A percentile compares a stretch with the other conserved stretches of the same genome.
These are phyloP conservation scores for Perkinsus chesapeaki DNA, from an alignment of 169 alveolate genomes.

Conservation along the genomic window DNA sequence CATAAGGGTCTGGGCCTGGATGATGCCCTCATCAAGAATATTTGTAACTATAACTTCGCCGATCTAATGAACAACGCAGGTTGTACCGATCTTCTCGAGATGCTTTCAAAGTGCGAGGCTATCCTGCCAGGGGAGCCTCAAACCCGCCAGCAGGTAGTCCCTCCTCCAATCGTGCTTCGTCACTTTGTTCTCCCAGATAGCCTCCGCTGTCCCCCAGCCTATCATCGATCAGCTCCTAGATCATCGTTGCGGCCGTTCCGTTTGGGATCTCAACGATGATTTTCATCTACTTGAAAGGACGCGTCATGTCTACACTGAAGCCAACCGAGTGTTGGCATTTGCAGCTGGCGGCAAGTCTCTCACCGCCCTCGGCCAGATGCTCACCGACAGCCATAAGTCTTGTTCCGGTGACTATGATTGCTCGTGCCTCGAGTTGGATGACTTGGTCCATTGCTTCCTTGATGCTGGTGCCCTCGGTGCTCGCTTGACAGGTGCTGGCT, in stretches of 20 bases:
- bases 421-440: constrained; percentile 51
- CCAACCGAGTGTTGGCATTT: constrained; percentile 51
- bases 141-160: neutral
- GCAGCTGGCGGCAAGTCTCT: constrained; percentile 26
- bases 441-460: constrained; percentile 33
- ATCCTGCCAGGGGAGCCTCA: neutral
- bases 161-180: neutral
- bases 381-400: constrained; percentile 51
- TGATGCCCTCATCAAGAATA: neutral
- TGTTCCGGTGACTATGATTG: constrained; percentile 56
- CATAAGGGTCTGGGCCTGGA: neutral
- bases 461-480: constrained; percentile 65
- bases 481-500: constrained; percentile 76
- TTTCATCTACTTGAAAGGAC: constrained; percentile 51
- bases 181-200: neutral
- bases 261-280: constrained; percentile 4
- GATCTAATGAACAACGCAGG: neutral
- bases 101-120: neutral
- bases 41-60: neutral
- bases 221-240: neutral
- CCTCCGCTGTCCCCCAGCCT: neutral
- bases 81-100: neutral
- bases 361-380: constrained; percentile 39
- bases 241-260: neutral
- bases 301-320: constrained; percentile 56